phyloP scores from a whole-genome alignment of 441 rosid genomes.

The Syzygium syzygioides region DNA sequence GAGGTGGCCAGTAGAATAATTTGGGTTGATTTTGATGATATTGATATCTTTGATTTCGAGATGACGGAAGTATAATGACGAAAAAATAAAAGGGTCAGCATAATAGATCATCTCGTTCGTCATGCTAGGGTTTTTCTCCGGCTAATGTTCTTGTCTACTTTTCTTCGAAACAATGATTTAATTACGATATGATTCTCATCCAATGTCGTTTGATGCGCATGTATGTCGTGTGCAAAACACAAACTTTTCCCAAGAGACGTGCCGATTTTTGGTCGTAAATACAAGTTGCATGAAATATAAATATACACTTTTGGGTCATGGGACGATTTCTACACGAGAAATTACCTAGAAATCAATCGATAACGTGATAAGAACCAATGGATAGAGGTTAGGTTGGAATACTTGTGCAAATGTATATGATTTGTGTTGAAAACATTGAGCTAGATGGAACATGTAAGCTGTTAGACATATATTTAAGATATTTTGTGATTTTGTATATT shows the following conservation, averaged over 20 bases:
- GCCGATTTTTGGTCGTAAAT: not conserved
- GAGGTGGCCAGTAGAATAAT: not conserved
- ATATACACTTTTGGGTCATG: not conserved
- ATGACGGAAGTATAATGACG: not conserved
- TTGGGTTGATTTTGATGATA: not conserved
- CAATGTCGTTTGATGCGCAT: not conserved
- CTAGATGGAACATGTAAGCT: not conserved
- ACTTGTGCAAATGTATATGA: not conserved
- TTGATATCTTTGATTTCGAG: not conserved
- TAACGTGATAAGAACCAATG: not conserved
- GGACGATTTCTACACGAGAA: not conserved
- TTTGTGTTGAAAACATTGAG: not conserved
- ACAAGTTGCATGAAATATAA: too few relatives aligned
- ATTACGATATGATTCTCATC: not conserved
- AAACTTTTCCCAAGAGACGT: not conserved
- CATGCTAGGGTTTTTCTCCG: not conserved
- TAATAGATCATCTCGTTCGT: not conserved
- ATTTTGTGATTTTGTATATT: too few relatives aligned
- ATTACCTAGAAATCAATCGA: not conserved
- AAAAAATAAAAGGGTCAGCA: not conserved
- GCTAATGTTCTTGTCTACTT: not conserved
- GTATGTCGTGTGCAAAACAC: not conserved
- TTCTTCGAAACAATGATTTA: not conserved
- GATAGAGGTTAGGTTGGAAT: not conserved
- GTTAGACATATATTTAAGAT: too few relatives aligned